A percentile compares a stretch with the other conserved stretches of the same genome.
Conservation (phyloP, 2,329 filamentous ascomycete genomes). For the Neoarthrinium moseri region DNA sequence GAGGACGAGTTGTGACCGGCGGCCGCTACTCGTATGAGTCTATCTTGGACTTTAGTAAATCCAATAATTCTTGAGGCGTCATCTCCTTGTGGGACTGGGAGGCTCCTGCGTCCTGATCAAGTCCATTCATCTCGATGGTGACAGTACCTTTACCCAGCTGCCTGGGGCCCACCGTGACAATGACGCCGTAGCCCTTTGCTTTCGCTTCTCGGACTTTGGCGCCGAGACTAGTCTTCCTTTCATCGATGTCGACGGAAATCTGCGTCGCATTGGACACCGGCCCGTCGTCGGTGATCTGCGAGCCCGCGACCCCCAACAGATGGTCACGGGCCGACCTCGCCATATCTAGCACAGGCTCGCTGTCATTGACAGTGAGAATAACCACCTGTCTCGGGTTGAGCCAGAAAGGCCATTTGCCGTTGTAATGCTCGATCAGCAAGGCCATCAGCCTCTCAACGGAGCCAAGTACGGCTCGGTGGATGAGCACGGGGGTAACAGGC, state of each 20-base stretch:
- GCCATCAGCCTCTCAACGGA: slow-evolving; percentile 85
- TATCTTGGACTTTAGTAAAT: slow-evolving; percentile 43
- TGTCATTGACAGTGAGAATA: slow-evolving; percentile 70
- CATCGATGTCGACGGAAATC: slow-evolving; percentile 70
- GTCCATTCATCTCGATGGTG: slow-evolving; percentile 40
- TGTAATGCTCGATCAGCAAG: slow-evolving; percentile 78
- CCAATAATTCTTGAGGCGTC: slow-evolving; percentile 42
- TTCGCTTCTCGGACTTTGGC: slow-evolving; percentile 75
- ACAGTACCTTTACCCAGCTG: slow-evolving; percentile 62
- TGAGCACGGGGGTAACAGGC: slow-evolving; percentile 70
- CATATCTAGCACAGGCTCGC: slow-evolving; percentile 49
- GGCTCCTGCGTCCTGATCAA: slow-evolving; percentile 18
- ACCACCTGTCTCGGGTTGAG: slow-evolving; percentile 76
- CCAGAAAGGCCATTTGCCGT: slow-evolving; percentile 85
- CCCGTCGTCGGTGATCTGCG: slow-evolving; percentile 29
- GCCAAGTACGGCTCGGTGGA: slow-evolving; percentile 82
- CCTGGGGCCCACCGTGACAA: slow-evolving; percentile 69
- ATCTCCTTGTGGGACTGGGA: slow-evolving; percentile 36
- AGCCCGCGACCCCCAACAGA: slow-evolving; percentile 40
- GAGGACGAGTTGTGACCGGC: background rate
- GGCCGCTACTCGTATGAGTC: slow-evolving; percentile 46
- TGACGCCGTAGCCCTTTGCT: slow-evolving; percentile 67
- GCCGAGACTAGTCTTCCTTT: slow-evolving; percentile 57
- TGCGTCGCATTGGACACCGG: slow-evolving; percentile 55
- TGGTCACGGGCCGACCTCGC: slow-evolving; percentile 46